phyloP scores from a whole-genome alignment of 2,329 filamentous ascomycete species.

The Parastagonospora nodorum region DNA sequence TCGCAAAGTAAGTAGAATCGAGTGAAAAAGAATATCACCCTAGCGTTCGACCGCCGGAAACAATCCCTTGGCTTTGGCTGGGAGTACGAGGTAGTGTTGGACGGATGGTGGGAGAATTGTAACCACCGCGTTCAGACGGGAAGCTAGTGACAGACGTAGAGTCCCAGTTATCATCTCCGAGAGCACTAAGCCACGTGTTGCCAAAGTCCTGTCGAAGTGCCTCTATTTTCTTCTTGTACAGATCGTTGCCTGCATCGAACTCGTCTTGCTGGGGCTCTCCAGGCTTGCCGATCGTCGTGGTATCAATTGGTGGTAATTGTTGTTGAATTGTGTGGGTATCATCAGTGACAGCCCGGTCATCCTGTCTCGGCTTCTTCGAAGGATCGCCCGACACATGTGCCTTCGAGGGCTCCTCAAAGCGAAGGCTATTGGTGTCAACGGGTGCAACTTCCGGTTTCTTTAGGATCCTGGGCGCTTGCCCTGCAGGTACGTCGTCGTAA shows the following conservation, averaged over 20 bases:
- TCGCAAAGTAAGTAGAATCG: constrained; percentile 38
- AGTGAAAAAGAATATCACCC: constrained; percentile 30
- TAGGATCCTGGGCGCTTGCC: constrained; percentile 22
- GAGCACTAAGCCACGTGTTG: constrained; percentile 81
- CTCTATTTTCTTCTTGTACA: constrained; percentile 88
- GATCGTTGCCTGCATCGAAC: constrained; percentile 72
- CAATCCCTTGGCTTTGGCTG: constrained; percentile 48
- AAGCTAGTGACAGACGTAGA: constrained; percentile 36
- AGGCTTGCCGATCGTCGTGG: constrained; percentile 25
- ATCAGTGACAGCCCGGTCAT: constrained; percentile 27
- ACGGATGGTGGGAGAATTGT: constrained; percentile 38
- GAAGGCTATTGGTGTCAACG: constrained; percentile 22
- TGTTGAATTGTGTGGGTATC: constrained; percentile 30
- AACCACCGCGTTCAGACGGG: constrained; percentile 34
- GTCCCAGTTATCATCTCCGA: constrained; percentile 75
- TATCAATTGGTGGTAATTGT: constrained; percentile 40
- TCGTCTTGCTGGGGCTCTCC: constrained; percentile 44
- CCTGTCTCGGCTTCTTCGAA: constrained; percentile 28
- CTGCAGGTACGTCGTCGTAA: constrained; percentile 25
- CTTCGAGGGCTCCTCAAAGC: constrained; percentile 32
- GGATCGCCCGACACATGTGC: constrained; percentile 35
- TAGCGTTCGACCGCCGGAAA: constrained; percentile 46
- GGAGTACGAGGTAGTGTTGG: constrained; percentile 40
- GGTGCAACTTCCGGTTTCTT: constrained; percentile 15
- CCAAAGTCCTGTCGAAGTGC: constrained; percentile 83